Evolutionary conservation across 176 grass and related monocot genomes (phyloP).

Genomic region (Rhynchospora pubera): DNA sequence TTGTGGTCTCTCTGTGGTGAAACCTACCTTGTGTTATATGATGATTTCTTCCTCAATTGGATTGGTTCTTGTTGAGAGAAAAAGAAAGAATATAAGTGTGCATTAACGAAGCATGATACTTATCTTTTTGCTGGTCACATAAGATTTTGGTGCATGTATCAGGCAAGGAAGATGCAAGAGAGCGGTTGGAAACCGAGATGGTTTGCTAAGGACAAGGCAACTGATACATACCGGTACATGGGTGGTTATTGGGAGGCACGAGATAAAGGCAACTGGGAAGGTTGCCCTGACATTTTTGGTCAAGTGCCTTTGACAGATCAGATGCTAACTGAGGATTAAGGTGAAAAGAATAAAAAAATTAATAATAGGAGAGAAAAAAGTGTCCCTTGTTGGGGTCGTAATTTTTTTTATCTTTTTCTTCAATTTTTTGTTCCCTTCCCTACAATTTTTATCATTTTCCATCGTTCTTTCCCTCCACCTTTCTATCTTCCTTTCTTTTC

Average conservation of each 20-base stretch:
- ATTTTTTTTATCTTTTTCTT: conserved; percentile 19
- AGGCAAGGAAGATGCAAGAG: conserved; percentile 99
- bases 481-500: neutral
- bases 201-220: conserved; percentile 90
- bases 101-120: neutral
- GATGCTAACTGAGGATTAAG: conserved; percentile 46
- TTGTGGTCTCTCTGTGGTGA: neutral
- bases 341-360: neutral
- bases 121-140: neutral
- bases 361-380: conserved; percentile 23
- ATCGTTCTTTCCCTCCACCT: neutral
- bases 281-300: conserved; percentile 86
- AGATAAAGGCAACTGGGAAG: conserved; percentile 73
- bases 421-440: conserved; percentile 4
- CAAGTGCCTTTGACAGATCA: conserved; percentile 55
- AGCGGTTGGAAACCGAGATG: conserved; percentile 94
- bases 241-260: conserved; percentile 98
- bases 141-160: conserved; percentile 6
- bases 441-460: conserved; percentile 8
- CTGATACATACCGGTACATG: conserved; percentile 61
- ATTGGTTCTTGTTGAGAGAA: neutral
- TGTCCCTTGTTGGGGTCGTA: conserved; percentile 26
- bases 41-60: neutral
- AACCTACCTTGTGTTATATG: neutral
- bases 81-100: neutral